Percentiles rank a stretch among this genome's conserved stretches.
These are phyloP conservation scores for Ophiostoma triangulosporum DNA, from an alignment of 2,329 filamentous ascomycete genomes.

Conservation along the genomic window DNA sequence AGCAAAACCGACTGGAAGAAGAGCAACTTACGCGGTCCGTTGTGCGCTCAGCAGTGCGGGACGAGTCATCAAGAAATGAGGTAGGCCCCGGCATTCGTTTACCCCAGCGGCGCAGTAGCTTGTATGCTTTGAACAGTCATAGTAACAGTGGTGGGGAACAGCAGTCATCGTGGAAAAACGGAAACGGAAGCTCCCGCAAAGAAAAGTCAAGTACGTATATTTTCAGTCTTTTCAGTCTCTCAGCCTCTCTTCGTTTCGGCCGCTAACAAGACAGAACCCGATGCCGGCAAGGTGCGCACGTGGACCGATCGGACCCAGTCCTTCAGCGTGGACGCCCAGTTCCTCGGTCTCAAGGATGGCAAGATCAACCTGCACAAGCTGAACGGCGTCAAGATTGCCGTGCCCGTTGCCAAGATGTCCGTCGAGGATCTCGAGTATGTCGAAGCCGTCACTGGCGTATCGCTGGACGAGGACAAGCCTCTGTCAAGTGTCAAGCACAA, in stretches of 20 bases:
- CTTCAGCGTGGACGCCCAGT: conserved; percentile 95
- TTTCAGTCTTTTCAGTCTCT: too few relatives aligned
- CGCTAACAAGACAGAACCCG: conserved; percentile 51
- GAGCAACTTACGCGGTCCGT: conserved; percentile 72
- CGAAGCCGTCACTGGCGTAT: conserved; percentile 73
- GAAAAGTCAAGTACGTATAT: conserved; percentile 42
- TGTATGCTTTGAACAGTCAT: conserved; percentile 47
- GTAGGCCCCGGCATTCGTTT: conserved; percentile 67
- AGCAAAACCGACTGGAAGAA: conserved; percentile 70
- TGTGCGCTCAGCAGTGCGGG: conserved; percentile 43
- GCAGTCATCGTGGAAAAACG: conserved; percentile 40
- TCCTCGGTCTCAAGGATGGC: conserved; percentile 83
- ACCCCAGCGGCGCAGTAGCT: conserved; percentile 65
- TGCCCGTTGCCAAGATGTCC: conserved; percentile 92
- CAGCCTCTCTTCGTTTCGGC: background rate
- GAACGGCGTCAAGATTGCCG: conserved; percentile 96
- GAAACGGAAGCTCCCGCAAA: conserved; percentile 34
- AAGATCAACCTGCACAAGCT: conserved; percentile 93
- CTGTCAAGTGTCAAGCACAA: conserved; percentile 63
- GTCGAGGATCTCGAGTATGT: conserved; percentile 91
- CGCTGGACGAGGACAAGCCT: conserved; percentile 87
- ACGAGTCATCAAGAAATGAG: conserved; percentile 48
- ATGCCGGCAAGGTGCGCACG: conserved; percentile 66
- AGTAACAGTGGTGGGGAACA: conserved; percentile 37
- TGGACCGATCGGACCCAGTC: conserved; percentile 95